These are phyloP conservation scores for Mycena rosella DNA, from an alignment of 768 basidiomycete species.

Conservation along the genomic window DNA sequence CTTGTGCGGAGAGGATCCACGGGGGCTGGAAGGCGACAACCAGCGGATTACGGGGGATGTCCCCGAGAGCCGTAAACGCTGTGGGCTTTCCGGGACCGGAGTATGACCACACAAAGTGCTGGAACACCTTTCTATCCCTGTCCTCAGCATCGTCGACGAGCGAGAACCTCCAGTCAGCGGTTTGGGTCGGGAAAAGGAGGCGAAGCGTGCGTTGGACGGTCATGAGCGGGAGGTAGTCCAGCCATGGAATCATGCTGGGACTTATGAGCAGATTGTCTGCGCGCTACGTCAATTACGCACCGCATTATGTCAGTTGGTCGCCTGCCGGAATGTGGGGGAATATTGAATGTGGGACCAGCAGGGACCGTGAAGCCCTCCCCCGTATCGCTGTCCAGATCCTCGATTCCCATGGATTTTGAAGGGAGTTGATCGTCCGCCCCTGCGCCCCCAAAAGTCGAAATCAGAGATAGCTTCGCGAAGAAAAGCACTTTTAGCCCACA, in stretches of 20 bases:
- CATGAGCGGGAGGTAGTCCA: slow-evolving; percentile 26
- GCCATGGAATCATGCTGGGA: slow-evolving; percentile 18
- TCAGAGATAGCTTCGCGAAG: not conserved
- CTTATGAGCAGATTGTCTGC: too few species aligned
- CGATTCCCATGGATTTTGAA: not conserved
- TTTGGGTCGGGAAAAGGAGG: slow-evolving; percentile 15
- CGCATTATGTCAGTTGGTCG: slow-evolving; percentile 26
- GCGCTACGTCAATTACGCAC: not conserved
- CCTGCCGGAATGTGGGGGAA: slow-evolving; percentile 3
- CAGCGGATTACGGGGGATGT: slow-evolving; percentile 8
- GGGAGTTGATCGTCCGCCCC: slow-evolving; percentile 17
- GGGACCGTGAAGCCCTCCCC: slow-evolving; percentile 24
- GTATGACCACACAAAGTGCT: slow-evolving; percentile 20
- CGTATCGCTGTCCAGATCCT: slow-evolving; percentile 15
- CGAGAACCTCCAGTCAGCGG: slow-evolving; percentile 11
- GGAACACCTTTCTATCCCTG: slow-evolving; percentile 14
- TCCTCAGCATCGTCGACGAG: slow-evolving; percentile 8
- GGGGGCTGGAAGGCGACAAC: slow-evolving; percentile 25
- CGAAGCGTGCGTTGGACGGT: slow-evolving; percentile 24
- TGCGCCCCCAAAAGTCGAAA: not conserved
- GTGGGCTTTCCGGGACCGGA: slow-evolving; percentile 1
- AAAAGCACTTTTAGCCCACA: slow-evolving; percentile 11
- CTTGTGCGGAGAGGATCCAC: slow-evolving; percentile 21
- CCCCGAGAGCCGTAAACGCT: slow-evolving; percentile 5
- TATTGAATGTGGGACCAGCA: slow-evolving; percentile 15